Percentiles rank a stretch among this genome's conserved stretches.
phyloP scores from a whole-genome alignment of 805 yeast genomes.

The Kodamaea laetipori region DNA sequence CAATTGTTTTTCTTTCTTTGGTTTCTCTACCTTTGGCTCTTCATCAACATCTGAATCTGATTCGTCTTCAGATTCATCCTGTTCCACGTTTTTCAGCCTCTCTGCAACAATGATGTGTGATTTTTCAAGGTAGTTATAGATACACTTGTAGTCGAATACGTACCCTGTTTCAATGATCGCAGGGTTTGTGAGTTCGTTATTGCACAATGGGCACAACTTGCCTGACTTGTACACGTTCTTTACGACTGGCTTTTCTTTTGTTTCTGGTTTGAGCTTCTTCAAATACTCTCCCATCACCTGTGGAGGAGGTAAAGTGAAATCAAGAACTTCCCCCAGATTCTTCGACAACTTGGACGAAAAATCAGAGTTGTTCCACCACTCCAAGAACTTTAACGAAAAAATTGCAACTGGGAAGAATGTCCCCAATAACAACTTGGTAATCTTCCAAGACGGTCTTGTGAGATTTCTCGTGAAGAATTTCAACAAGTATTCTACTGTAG shows the following conservation, averaged over 20 bases:
- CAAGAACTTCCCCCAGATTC: constrained; percentile 47
- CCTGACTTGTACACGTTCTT: constrained; percentile 31
- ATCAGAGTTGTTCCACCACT: constrained; percentile 90
- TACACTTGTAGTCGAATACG: constrained; percentile 88
- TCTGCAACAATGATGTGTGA: constrained; percentile 37
- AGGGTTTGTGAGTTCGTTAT: constrained; percentile 66
- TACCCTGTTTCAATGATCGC: constrained; percentile 90
- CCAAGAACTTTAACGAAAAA: constrained; percentile 78
- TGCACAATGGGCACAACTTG: constrained; percentile 68
- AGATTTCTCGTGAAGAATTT: constrained; percentile 23
- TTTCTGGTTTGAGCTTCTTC: constrained; percentile 5
- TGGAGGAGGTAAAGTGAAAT: constrained; percentile 53
- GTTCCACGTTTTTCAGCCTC: constrained; percentile 17
- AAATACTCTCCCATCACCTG: constrained; percentile 25
- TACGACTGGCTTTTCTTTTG: constrained; percentile 13
- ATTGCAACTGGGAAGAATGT: constrained; percentile 78
- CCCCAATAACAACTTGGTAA: constrained; percentile 39
- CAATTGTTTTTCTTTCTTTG: constrained; percentile 15
- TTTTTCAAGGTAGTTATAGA: constrained; percentile 60
- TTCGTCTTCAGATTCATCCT: constrained; percentile 21
- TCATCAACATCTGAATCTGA: constrained; percentile 17
- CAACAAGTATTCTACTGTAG: constrained; percentile 38
- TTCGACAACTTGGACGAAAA: constrained; percentile 61
- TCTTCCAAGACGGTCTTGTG: constrained; percentile 32
- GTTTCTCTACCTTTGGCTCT: constrained; percentile 13